A percentile compares a stretch with the other conserved stretches of the same genome.
These are phyloP conservation scores for Exserohilum rostratum DNA, from an alignment of 2,329 filamentous ascomycete species.

Conservation along the genomic window DNA sequence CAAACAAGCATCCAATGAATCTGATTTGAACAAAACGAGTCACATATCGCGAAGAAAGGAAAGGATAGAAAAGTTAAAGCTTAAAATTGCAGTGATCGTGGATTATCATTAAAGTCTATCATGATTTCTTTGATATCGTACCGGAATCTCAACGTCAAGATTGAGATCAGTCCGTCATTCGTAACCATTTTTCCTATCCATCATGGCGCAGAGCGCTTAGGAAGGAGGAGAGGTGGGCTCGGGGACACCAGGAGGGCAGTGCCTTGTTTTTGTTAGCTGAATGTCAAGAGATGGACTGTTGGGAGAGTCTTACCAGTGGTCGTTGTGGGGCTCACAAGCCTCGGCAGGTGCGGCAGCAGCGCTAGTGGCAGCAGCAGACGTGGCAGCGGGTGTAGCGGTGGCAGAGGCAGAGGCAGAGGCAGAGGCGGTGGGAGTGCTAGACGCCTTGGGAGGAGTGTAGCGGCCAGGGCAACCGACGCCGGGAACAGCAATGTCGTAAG, in stretches of 20 bases:
- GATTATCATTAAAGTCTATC: constrained; percentile 22
- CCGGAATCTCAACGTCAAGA: not conserved
- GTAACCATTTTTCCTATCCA: not conserved
- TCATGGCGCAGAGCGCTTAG: constrained; percentile 4
- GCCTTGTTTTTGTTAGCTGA: constrained; percentile 13
- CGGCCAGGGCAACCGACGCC: constrained; percentile 66
- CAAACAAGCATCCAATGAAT: too few species aligned
- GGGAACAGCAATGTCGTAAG: constrained; percentile 67
- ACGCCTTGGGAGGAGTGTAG: constrained; percentile 15
- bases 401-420: not conserved
- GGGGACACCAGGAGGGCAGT: constrained; percentile 34
- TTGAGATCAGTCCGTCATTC: not conserved
- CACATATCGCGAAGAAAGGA: too few species aligned
- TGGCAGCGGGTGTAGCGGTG: constrained; percentile 1
- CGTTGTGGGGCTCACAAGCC: constrained; percentile 29
- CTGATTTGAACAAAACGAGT: not conserved
- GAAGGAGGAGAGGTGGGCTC: constrained; percentile 30
- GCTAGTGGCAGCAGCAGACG: constrained; percentile 4
- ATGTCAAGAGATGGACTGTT: not conserved
- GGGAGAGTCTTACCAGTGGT: constrained; percentile 26
- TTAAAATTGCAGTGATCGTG: not conserved
- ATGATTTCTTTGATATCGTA: not conserved
- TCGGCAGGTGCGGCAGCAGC: constrained; percentile 10
- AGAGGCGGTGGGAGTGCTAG: constrained; percentile 10
- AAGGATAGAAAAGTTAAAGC: not conserved